phyloP scores from a whole-genome alignment of 495 filamentous ascomycete species.

The Sordaria brevicollis region DNA sequence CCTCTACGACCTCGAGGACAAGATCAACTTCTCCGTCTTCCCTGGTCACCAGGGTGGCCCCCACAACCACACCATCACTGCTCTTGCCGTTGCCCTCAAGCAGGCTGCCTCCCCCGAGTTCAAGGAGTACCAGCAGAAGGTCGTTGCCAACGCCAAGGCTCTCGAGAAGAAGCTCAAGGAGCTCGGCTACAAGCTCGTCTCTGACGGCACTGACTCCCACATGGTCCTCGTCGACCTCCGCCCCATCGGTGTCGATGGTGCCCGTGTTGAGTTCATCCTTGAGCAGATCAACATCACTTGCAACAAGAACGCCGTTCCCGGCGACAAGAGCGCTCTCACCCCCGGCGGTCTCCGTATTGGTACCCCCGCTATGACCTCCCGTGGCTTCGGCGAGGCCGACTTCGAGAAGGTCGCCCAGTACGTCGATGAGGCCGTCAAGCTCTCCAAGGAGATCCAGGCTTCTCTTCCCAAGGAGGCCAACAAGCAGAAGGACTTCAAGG shows the following conservation, averaged over 20 bases:
- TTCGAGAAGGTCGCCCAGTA: conserved; percentile 85
- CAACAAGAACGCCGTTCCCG: conserved; percentile 99
- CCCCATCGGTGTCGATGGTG: conserved; percentile 71
- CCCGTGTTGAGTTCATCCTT: conserved; percentile 90
- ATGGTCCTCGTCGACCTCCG: conserved; percentile 95
- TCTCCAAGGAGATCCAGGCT: conserved; percentile 75
- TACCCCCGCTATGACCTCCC: conserved; percentile 91
- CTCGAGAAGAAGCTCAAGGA: conserved; percentile 71
- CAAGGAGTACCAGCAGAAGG: conserved; percentile 90
- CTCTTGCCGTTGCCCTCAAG: conserved; percentile 90
- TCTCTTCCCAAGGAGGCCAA: conserved; percentile 90
- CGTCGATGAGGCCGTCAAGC: conserved; percentile 73
- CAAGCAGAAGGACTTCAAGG: conserved; percentile 99
- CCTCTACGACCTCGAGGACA: conserved; percentile 85
- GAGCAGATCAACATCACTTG: conserved; percentile 98
- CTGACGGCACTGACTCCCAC: conserved; percentile 94
- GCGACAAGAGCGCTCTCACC: conserved; percentile 94
- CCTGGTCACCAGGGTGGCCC: conserved; percentile 98
- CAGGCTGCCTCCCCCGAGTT: conserved; percentile 90
- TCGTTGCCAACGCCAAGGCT: conserved; percentile 85
- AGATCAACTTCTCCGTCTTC: conserved; percentile 99
- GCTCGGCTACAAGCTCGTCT: conserved; percentile 85
- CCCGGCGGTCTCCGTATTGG: conserved; percentile 93
- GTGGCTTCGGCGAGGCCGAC: conserved; percentile 87
- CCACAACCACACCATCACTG: conserved; percentile 99